phyloP scores from a whole-genome alignment of 2,329 filamentous ascomycete species.

The Catunica adiposa region DNA sequence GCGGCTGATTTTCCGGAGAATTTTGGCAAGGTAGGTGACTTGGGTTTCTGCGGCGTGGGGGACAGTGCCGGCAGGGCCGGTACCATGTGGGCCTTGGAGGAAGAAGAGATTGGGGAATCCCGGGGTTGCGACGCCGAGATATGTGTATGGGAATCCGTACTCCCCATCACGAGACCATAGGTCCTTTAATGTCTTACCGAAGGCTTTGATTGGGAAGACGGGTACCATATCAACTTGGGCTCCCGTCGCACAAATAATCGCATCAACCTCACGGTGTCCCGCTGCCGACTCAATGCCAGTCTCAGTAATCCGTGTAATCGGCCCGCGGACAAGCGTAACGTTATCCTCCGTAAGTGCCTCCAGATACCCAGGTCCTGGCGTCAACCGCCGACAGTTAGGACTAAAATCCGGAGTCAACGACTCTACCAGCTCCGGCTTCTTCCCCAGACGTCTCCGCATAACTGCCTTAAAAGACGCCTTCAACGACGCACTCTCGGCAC shows the following conservation, averaged over 20 bases:
- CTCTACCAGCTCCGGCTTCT: conserved; percentile 38
- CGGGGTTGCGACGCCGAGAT: conserved; percentile 45
- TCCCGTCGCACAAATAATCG: conserved; percentile 52
- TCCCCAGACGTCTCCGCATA: conserved; percentile 36
- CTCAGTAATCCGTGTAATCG: conserved; percentile 40
- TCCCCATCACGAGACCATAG: conserved; percentile 40
- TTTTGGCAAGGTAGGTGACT: conserved; percentile 46
- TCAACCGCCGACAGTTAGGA: conserved; percentile 46
- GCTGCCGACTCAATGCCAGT: conserved; percentile 45
- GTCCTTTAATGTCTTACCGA: conserved; percentile 34
- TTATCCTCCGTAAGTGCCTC: conserved; percentile 46
- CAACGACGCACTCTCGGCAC: conserved; percentile 31
- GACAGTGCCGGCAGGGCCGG: conserved; percentile 46
- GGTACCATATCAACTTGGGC: conserved; percentile 43
- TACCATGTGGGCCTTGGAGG: conserved; percentile 42
- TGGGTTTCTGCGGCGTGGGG: conserved; percentile 52
- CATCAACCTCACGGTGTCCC: conserved; percentile 43
- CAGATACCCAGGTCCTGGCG: conserved; percentile 50
- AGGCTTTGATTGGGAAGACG: conserved; percentile 41
- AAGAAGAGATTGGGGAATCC: conserved; percentile 53
- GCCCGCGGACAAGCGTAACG: conserved; percentile 41
- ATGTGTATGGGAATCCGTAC: conserved; percentile 49
- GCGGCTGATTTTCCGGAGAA: conserved; percentile 47
- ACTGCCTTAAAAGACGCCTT: conserved; percentile 31
- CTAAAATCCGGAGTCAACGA: conserved; percentile 45